Percentiles rank a stretch among this genome's conserved stretches.
These are phyloP conservation scores for Talaromyces sp. DNA, from an alignment of 2,329 filamentous ascomycete species.

Conservation along the genomic window DNA sequence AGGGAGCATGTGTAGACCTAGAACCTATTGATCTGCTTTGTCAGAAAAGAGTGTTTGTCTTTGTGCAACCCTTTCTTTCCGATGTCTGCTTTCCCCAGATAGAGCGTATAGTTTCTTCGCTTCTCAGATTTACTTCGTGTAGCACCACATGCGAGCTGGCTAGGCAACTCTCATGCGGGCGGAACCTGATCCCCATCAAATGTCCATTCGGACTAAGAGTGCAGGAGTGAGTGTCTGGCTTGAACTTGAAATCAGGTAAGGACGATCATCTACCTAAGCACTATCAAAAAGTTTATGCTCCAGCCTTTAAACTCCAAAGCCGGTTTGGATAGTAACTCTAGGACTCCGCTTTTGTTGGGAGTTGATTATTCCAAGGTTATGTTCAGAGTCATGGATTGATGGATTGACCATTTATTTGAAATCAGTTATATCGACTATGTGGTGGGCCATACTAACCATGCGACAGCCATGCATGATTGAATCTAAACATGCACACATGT, in stretches of 20 bases:
- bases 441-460: no score
- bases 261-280: slow-evolving; percentile 1
- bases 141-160: not conserved
- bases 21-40: not conserved
- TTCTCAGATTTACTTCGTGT: not conserved
- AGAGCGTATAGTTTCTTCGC: not conserved
- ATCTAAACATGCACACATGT: not conserved
- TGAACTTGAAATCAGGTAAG: not conserved
- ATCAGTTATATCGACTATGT: no score
- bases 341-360: not conserved
- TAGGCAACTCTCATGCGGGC: not conserved
- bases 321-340: not conserved
- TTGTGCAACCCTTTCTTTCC: not conserved
- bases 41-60: slow-evolving; percentile 1
- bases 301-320: not conserved
- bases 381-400: no score
- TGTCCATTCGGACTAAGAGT: not conserved
- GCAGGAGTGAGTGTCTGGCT: not conserved
- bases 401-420: no score
- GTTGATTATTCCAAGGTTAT: no score
- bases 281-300: not conserved
- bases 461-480: no score
- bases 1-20: slow-evolving; percentile 1
- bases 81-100: not conserved
- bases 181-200: not conserved